Percentiles rank a stretch among this genome's conserved stretches.
These are phyloP conservation scores for Luzula sylvatica DNA, from an alignment of 176 grass and related monocot species.

Conservation along the genomic window DNA sequence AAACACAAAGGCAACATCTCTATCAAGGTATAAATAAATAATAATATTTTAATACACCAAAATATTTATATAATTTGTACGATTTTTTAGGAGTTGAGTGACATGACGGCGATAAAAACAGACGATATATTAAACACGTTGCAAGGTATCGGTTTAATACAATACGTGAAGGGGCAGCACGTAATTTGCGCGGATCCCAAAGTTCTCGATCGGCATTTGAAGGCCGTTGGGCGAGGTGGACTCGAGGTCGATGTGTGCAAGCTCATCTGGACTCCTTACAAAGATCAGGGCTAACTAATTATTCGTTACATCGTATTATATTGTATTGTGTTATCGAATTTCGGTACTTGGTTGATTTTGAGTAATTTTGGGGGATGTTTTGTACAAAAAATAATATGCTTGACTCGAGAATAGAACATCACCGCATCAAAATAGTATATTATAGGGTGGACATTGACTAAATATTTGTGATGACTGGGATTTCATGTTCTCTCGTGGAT, in stretches of 20 bases:
- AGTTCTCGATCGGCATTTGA: constrained; percentile 87
- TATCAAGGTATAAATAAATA: constrained; percentile 53
- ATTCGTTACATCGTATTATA: neutral
- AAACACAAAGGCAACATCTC: constrained; percentile 99
- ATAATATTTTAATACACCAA: neutral
- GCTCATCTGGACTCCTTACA: constrained; percentile 98
- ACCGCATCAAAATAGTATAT: too few relatives aligned
- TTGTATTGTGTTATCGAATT: constrained; percentile 17
- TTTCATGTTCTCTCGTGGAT: too few relatives aligned
- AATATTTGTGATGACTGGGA: too few relatives aligned
- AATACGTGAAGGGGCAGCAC: constrained; percentile 92
- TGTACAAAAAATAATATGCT: too few relatives aligned
- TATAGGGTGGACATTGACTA: too few relatives aligned
- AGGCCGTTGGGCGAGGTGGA: constrained; percentile 75
- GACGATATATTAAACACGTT: constrained; percentile 86
- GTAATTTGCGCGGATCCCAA: constrained; percentile 93
- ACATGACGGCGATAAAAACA: constrained; percentile 92
- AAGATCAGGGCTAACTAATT: constrained; percentile 64
- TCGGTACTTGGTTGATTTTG: neutral
- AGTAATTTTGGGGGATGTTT: neutral
- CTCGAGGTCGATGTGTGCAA: constrained; percentile 86
- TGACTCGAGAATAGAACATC: too few relatives aligned
- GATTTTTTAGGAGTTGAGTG: constrained; percentile 87
- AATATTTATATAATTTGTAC: too few relatives aligned
- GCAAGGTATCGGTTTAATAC: constrained; percentile 82